Evolutionary conservation across 805 yeast species (phyloP).

Genomic region (Metschnikowia sp.): DNA sequence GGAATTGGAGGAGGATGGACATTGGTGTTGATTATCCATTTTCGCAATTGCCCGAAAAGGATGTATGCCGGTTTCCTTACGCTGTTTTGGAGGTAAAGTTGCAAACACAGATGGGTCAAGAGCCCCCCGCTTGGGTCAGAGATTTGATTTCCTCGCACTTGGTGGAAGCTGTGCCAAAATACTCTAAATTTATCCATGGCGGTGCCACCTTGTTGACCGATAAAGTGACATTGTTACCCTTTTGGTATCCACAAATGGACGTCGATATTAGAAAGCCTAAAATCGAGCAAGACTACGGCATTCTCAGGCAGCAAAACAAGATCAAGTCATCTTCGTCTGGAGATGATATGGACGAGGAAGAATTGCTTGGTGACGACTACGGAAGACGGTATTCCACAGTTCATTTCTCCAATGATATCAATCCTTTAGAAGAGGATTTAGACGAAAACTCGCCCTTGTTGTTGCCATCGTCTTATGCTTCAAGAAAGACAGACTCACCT

Average conservation of each 20-base stretch:
- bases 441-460: slow-evolving; percentile 43
- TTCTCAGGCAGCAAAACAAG: slow-evolving; percentile 45
- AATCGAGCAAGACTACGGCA: slow-evolving; percentile 55
- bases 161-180: slow-evolving; percentile 97
- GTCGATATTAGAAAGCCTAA: slow-evolving; percentile 91
- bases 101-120: slow-evolving; percentile 98
- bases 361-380: slow-evolving; percentile 41
- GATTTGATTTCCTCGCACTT: slow-evolving; percentile 87
- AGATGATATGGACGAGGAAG: slow-evolving; percentile 68
- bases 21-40: slow-evolving; percentile 98
- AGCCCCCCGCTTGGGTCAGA: slow-evolving; percentile 97
- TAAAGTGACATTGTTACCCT: slow-evolving; percentile 80
- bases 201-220: slow-evolving; percentile 89
- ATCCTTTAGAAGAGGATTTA: slow-evolving; percentile 50
- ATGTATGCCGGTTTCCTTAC: slow-evolving; percentile 91
- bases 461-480: slow-evolving; percentile 34
- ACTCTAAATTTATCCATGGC: slow-evolving; percentile 96
- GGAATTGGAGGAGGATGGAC: slow-evolving; percentile 98
- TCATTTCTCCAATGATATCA: slow-evolving; percentile 43
- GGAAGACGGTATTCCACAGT: slow-evolving; percentile 30
- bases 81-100: slow-evolving; percentile 96
- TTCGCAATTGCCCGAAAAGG: slow-evolving; percentile 75
- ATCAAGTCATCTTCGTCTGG: slow-evolving; percentile 43
- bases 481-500: slow-evolving; percentile 28
- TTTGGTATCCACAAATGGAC: slow-evolving; percentile 97